Conservation (phyloP, 768 basidiomycete species). For the Naematelia encephala region DNA sequence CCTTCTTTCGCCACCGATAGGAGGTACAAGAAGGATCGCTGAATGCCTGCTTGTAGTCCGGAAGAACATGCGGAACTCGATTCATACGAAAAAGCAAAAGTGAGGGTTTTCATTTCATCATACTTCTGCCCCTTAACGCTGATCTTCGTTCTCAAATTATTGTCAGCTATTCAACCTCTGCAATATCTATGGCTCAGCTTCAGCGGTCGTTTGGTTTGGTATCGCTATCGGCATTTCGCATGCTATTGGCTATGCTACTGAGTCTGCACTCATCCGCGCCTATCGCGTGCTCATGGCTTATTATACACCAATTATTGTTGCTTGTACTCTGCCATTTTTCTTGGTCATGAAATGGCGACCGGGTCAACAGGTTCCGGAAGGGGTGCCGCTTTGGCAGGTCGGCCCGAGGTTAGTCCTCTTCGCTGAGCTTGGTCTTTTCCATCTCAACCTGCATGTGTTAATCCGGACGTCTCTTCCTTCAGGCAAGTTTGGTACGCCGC, state of each 20-base stretch:
- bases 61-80: slow-evolving; percentile 15
- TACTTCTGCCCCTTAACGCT: background rate
- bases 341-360: slow-evolving; percentile 13
- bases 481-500: slow-evolving; percentile 13
- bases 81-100: slow-evolving; percentile 10
- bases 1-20: no score
- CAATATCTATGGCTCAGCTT: slow-evolving; percentile 17
- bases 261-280: slow-evolving; percentile 1
- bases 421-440: no score
- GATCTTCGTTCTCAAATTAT: background rate
- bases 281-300: slow-evolving; percentile 17
- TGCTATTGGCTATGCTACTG: slow-evolving; percentile 7
- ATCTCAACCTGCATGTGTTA: no score
- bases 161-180: slow-evolving; percentile 16
- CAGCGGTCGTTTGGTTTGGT: slow-evolving; percentile 3
- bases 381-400: slow-evolving; percentile 11
- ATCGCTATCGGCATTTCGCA: slow-evolving; percentile 18
- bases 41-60: slow-evolving; percentile 4
- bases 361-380: slow-evolving; percentile 15
- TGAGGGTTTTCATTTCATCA: no score
- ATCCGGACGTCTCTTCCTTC: no score
- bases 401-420: no score
- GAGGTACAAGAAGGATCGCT: no score
- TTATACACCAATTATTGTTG: slow-evolving; percentile 9
- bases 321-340: slow-evolving; percentile 15